A percentile compares a stretch with the other conserved stretches of the same genome.
Evolutionary conservation across 495 filamentous ascomycete genomes (phyloP).

Genomic region (Astrocystis sublimbata): DNA sequence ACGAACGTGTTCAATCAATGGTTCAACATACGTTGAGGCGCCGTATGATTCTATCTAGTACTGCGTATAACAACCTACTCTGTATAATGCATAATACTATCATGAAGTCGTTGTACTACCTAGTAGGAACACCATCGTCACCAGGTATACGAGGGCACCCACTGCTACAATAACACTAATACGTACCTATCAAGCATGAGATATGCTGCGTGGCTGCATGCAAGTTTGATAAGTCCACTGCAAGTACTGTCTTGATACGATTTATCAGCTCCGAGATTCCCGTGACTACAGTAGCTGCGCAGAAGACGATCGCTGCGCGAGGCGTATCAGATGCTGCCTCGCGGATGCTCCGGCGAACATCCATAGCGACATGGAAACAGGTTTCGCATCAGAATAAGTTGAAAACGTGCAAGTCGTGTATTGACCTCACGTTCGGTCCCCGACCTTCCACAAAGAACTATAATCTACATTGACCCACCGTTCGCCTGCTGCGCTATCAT

Average conservation of each 20-base stretch:
- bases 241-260: no score
- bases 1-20: constrained; percentile 36
- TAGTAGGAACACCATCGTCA: neutral
- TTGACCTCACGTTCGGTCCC: neutral
- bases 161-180: no score
- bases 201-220: no score
- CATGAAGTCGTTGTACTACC: no score
- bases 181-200: no score
- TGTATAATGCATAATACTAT: constrained; percentile 1
- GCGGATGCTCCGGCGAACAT: no score
- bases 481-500: neutral
- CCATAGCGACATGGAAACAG: neutral
- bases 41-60: neutral
- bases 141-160: neutral
- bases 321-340: no score
- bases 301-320: no score
- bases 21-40: constrained; percentile 14
- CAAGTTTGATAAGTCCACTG: no score
- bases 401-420: neutral
- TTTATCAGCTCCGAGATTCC: no score
- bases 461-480: neutral
- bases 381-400: neutral
- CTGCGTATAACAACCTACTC: no score
- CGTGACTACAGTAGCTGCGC: no score
- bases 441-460: neutral